Evolutionary conservation across 768 basidiomycete genomes (phyloP).

Genomic region (Tylopilus vinaceipallidus): DNA sequence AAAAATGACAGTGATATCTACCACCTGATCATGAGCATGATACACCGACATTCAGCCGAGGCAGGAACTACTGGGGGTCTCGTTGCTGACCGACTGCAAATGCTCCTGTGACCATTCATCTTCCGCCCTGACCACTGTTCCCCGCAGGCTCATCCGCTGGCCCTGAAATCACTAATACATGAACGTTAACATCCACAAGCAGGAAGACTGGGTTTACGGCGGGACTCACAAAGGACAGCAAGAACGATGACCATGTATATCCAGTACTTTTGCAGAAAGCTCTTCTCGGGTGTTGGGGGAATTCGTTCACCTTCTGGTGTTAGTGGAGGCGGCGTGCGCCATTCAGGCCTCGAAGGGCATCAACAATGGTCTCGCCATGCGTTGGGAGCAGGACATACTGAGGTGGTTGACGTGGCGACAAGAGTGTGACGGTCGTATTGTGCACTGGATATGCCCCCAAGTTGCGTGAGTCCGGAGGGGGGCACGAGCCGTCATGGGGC

Average conservation of each 20-base stretch:
- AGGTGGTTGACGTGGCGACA: slow-evolving; percentile 49
- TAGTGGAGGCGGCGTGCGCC: slow-evolving; percentile 65
- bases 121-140: slow-evolving; percentile 23
- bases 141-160: slow-evolving; percentile 28
- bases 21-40: slow-evolving; percentile 13
- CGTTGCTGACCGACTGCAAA: not conserved
- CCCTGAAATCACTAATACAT: slow-evolving; percentile 30
- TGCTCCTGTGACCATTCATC: slow-evolving; percentile 6
- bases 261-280: slow-evolving; percentile 91
- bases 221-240: slow-evolving; percentile 54
- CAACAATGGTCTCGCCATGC: not conserved
- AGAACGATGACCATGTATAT: slow-evolving; percentile 67
- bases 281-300: slow-evolving; percentile 62
- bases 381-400: slow-evolving; percentile 40
- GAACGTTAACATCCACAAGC: not conserved
- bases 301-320: slow-evolving; percentile 65
- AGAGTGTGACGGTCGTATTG: slow-evolving; percentile 55
- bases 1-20: not conserved
- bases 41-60: slow-evolving; percentile 19
- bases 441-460: slow-evolving; percentile 28
- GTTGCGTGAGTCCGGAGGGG: slow-evolving; percentile 16
- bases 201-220: not conserved
- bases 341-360: slow-evolving; percentile 50
- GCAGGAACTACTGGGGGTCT: slow-evolving; percentile 3
- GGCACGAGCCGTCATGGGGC: slow-evolving; percentile 70